Evolutionary conservation across 345 rosid genomes (phyloP).

Genomic region (Eucalyptus sp.): DNA sequence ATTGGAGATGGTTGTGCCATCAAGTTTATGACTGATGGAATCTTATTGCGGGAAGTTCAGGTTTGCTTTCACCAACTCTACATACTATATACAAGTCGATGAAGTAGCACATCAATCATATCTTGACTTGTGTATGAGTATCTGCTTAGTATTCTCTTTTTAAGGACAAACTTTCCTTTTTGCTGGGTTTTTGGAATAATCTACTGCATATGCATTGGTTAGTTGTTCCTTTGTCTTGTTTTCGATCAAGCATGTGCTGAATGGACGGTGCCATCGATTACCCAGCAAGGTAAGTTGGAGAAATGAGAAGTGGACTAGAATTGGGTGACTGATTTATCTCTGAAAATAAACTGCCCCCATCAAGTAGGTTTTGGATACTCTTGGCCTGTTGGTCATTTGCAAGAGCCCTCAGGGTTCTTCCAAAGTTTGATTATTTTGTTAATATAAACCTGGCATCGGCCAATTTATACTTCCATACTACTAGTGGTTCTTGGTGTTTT

Average conservation of each 20-base stretch:
- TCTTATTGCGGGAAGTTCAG: conserved; percentile 89
- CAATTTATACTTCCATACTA: background rate
- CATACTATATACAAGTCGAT: background rate
- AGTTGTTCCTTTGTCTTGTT: background rate
- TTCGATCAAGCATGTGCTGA: background rate
- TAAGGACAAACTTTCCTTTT: background rate
- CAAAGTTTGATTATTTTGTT: background rate
- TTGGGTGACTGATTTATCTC: background rate
- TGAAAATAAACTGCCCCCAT: background rate
- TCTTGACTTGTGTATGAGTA: background rate
- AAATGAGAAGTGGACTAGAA: background rate
- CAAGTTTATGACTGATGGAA: conserved; percentile 98
- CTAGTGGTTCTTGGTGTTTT: background rate
- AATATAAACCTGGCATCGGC: background rate
- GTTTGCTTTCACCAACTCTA: conserved; percentile 11
- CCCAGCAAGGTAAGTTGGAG: background rate
- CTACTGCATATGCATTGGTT: background rate
- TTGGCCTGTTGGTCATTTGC: background rate
- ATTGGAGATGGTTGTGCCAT: conserved; percentile 62
- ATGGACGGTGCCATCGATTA: background rate
- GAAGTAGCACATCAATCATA: background rate
- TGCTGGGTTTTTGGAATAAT: background rate
- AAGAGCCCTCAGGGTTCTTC: background rate
- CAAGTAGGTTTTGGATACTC: background rate
- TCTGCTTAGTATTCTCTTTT: background rate